Evolutionary conservation across 2,329 filamentous ascomycete genomes (phyloP), one percentile per base, ranked within the genome.

Genomic region (Paraconiothyrium sp.): DNA sequence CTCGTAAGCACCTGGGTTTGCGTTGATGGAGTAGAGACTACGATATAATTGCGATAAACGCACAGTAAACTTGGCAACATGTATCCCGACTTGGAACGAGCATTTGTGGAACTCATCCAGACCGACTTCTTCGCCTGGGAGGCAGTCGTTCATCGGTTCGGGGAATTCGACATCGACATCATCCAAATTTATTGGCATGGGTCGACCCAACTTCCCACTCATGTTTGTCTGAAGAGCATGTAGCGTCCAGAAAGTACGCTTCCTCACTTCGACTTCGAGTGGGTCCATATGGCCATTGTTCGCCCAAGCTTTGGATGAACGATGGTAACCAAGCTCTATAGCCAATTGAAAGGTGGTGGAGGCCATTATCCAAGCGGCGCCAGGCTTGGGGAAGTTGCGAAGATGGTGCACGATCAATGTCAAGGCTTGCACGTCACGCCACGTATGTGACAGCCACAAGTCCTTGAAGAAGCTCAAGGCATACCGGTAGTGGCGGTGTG

Each of bases 81-180:
- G 84, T 14, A 93, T 82, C 6, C 88, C 91, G 27, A 91, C 85
- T 54, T 87, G 83, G 71, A 89, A 93, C 1, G 84, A 84, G 73
- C 91, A 94, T 48, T 86, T 86, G n/a, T 78, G 79, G 71, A 80
- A 82, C 2, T 78, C 68, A 16, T 73, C 72, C 11, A 79, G 49
- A 5, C 61, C 67, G 3, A 68, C 65, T 20, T 87, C 81, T 41
- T 92, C 88, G 0, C 85, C 86, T 0, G 93, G 84, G 34, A 89
- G 82, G 67, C 91, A 89, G 73, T 96, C 93, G 30, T 89, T 84
- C 35, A 94, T 84, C 5, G 88, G 81, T 60, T 91, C 85, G 1
- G 92, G 92, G 51, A 93, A 86, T 63, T 93, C 92, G 39, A 92
- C 87, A 70, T 96, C 92, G 67, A 93, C 90, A 65, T 95, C 92